Conservation (phyloP, 805 yeast genomes). For the Wickerhamomyces silvicola region DNA sequence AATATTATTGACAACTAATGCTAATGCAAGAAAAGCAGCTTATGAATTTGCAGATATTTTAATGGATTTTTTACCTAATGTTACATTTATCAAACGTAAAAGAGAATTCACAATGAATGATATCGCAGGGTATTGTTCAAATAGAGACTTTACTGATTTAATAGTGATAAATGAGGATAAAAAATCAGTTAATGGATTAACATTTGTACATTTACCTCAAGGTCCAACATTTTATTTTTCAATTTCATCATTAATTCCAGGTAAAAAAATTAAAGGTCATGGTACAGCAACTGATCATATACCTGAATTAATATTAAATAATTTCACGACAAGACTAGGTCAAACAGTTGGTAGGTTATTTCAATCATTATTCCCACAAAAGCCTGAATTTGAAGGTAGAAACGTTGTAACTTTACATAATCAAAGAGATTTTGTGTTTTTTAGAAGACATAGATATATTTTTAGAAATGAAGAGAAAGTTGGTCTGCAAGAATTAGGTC, state of each 20-base stretch:
- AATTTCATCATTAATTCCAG: slow-evolving; percentile 67
- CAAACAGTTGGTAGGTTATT: slow-evolving; percentile 88
- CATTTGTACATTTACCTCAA: slow-evolving; percentile 87
- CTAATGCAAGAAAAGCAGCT: slow-evolving; percentile 77
- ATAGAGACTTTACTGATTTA: slow-evolving; percentile 82
- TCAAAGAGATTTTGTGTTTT: slow-evolving; percentile 92
- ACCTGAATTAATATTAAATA: slow-evolving; percentile 88
- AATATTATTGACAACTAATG: slow-evolving; percentile 83
- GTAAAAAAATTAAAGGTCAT: slow-evolving; percentile 75
- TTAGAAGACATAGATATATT: slow-evolving; percentile 89
- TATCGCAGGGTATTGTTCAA: slow-evolving; percentile 75
- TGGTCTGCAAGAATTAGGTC: slow-evolving; percentile 94
- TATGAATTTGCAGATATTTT: slow-evolving; percentile 85
- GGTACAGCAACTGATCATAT: slow-evolving; percentile 86
- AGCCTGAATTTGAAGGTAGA: slow-evolving; percentile 91
- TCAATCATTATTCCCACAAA: slow-evolving; percentile 87
- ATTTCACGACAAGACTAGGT: slow-evolving; percentile 89
- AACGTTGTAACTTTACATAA: slow-evolving; percentile 95
- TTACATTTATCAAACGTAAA: slow-evolving; percentile 82
- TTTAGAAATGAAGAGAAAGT: slow-evolving; percentile 88
- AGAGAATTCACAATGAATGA: slow-evolving; percentile 78
- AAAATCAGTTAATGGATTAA: slow-evolving; percentile 84
- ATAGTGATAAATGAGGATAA: slow-evolving; percentile 91
- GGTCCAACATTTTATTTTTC: slow-evolving; percentile 96
- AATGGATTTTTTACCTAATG: slow-evolving; percentile 78